Percentiles rank a stretch among this genome's conserved stretches.
Evolutionary conservation across 352 stramenopile species (phyloP).

Genomic region (Pythium periplocum): DNA sequence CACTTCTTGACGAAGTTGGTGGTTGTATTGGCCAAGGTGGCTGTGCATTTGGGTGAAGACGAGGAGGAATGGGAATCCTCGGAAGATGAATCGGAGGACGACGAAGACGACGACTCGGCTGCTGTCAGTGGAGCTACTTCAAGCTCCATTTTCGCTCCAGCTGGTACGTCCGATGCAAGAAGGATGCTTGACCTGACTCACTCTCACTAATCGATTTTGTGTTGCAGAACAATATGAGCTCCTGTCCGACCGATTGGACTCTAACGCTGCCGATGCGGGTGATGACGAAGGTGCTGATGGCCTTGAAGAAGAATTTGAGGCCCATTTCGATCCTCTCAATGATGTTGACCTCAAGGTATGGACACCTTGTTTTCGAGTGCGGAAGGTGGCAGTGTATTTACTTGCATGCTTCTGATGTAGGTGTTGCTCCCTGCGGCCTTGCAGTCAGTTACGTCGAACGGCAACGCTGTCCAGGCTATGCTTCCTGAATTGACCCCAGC

Average conservation of each 20-base stretch:
- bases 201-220: not conserved
- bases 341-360: conserved; percentile 74
- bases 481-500: conserved; percentile 59
- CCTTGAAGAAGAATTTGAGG: conserved; percentile 72
- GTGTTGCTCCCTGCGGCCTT: conserved; percentile 53
- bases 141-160: conserved; percentile 61
- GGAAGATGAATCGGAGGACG: conserved; percentile 64
- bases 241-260: conserved; percentile 61
- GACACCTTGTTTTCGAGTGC: not conserved
- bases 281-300: conserved; percentile 42
- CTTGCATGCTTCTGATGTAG: conserved; percentile 18
- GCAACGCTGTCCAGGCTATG: conserved; percentile 50
- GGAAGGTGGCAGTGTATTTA: not conserved
- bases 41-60: conserved; percentile 62
- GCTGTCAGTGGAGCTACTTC: conserved; percentile 6
- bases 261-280: conserved; percentile 14
- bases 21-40: conserved; percentile 65
- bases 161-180: conserved; percentile 29
- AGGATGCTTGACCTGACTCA: not conserved
- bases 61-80: conserved; percentile 76
- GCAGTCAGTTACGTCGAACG: conserved; percentile 41
- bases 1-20: conserved; percentile 80
- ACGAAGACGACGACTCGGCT: conserved; percentile 40
- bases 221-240: conserved; percentile 58
- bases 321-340: conserved; percentile 75